phyloP scores from a whole-genome alignment of 306 rosid species.

The Fragaria ananassa region DNA sequence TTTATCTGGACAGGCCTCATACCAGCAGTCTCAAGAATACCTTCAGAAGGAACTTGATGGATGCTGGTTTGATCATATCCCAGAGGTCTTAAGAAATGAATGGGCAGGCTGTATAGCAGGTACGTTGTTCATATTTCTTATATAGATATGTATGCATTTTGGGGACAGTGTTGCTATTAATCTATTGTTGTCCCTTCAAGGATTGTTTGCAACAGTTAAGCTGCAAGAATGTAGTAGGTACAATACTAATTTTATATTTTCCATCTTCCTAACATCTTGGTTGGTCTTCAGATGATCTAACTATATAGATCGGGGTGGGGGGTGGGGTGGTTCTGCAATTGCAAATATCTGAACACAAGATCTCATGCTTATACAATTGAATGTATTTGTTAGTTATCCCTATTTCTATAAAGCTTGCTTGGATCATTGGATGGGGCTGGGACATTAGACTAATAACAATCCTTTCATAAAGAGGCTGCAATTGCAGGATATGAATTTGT shows the following conservation, averaged over 20 bases:
- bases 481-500: not conserved
- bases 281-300: not conserved
- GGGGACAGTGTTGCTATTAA: not conserved
- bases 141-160: not conserved
- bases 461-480: slow-evolving; percentile 4
- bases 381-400: not conserved
- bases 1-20: slow-evolving; percentile 66
- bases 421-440: not conserved
- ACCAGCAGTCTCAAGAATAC: slow-evolving; percentile 46
- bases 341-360: not conserved
- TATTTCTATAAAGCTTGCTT: not conserved
- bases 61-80: slow-evolving; percentile 77
- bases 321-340: not conserved
- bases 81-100: slow-evolving; percentile 60
- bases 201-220: not conserved
- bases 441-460: not conserved
- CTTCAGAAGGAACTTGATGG: slow-evolving; percentile 66
- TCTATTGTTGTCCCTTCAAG: not conserved
- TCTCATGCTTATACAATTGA: not conserved
- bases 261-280: not conserved
- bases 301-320: not conserved
- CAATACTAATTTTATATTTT: not conserved
- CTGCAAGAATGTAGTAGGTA: not conserved
- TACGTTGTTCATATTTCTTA: slow-evolving; percentile 16
- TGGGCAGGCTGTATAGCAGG: slow-evolving; percentile 66